Evolutionary conservation across 148 eudicot genomes (phyloP).

Genomic region (Chenopodium album): DNA sequence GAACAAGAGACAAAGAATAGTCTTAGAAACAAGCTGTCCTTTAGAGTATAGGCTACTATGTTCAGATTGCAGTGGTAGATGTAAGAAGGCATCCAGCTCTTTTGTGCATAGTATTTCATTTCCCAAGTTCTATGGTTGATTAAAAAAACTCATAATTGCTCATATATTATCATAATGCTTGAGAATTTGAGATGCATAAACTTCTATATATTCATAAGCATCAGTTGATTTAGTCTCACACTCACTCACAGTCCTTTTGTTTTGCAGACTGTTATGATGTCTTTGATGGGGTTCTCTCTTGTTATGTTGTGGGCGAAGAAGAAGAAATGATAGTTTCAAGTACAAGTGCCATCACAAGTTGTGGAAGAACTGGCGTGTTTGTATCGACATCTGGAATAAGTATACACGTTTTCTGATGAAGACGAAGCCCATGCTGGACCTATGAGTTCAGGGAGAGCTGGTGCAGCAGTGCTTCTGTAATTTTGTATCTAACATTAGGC

Average conservation of each 20-base stretch:
- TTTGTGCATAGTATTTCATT: neutral
- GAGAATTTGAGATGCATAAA: neutral
- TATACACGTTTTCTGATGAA: slow-evolving; percentile 1
- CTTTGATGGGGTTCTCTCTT: slow-evolving; percentile 88
- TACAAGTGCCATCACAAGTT: neutral
- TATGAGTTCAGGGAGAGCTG: neutral
- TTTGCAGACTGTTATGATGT: slow-evolving; percentile 82
- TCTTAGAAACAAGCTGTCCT: neutral
- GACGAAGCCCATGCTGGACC: neutral
- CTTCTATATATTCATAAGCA: no score
- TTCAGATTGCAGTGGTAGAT: neutral
- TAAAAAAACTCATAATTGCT: no score
- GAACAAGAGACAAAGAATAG: neutral
- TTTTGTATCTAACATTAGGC: neutral
- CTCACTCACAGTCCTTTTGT: neutral
- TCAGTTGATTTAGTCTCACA: neutral
- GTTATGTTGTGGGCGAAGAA: slow-evolving; percentile 81
- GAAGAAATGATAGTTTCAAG: slow-evolving; percentile 28
- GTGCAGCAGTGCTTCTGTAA: no score
- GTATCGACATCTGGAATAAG: neutral
- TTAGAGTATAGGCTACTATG: neutral
- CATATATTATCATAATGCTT: neutral
- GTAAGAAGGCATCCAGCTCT: neutral
- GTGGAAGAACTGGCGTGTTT: neutral
- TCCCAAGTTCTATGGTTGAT: neutral